Conservation (phyloP, 2,329 filamentous ascomycete genomes). For the Neopestalotiopsis sp. region DNA sequence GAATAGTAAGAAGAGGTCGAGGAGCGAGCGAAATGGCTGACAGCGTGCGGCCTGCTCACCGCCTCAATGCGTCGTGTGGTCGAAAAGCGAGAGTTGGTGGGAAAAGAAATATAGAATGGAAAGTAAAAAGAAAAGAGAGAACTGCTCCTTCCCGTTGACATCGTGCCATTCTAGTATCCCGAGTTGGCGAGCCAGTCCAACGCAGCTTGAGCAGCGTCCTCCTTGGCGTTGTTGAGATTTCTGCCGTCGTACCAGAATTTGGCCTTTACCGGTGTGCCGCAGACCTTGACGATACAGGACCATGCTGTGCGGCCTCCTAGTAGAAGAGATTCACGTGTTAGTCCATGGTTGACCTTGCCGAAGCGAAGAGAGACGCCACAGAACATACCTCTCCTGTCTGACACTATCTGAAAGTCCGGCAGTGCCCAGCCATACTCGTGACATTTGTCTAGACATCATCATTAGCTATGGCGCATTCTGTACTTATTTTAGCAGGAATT, state of each 20-base stretch:
- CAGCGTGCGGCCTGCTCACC: neutral
- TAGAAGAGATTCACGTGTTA: constrained; percentile 5
- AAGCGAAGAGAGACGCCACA: neutral
- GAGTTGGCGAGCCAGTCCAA: constrained; percentile 56
- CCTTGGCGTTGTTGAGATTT: constrained; percentile 84
- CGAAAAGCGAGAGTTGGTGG: neutral
- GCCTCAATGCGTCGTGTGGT: neutral
- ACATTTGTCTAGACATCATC: constrained; percentile 58
- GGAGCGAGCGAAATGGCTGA: neutral
- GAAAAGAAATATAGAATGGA: constrained; percentile 3
- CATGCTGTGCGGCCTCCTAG: constrained; percentile 88
- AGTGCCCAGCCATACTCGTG: constrained; percentile 55
- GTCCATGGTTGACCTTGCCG: neutral
- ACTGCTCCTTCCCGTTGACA: neutral
- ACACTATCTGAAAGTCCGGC: constrained; percentile 73
- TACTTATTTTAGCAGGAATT: constrained; percentile 20
- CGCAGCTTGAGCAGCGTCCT: constrained; percentile 89
- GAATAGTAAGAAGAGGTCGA: neutral
- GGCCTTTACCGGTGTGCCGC: constrained; percentile 69
- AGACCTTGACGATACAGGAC: constrained; percentile 81
- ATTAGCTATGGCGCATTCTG: constrained; percentile 14
- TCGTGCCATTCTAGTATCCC: neutral
- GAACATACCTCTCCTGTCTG: constrained; percentile 71
- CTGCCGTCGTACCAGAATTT: constrained; percentile 92
- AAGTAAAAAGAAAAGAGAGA: neutral